Base-by-base conservation (phyloP, 2,329 filamentous ascomycete species). In the Hymenoscyphus occultus region DNA sequence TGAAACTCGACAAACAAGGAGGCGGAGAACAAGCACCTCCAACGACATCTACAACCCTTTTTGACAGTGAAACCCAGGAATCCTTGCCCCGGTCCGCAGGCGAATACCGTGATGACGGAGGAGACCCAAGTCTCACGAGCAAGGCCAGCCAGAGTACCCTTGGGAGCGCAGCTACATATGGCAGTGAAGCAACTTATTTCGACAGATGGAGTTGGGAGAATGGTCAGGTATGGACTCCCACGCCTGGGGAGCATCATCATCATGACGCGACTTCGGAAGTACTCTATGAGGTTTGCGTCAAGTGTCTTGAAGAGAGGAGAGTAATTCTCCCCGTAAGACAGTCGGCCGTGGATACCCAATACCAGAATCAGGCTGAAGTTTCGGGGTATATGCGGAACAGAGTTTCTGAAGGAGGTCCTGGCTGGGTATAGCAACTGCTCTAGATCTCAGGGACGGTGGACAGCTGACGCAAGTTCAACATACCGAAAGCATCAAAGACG, bases 1-100 rank as follows among this genome's bases (percentile, higher is more conserved):
- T 87, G 68, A 79, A 75, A 5, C 77, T 87, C 14, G 79, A 63
- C 7, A 56, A 39, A 32, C 31, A 56, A 59, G 32, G 19, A 13
- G 19, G 0, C 22, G 19, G 32, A 42, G 60, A 62, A 7, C 14
- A 7, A 19, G 22, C 13, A n/a, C 40, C 61, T 2, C 35, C 31
- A 16, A 56, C 48, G 31, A 54, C 54, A 10, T 19, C 13, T 3
- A 39, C 16, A 22, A 35, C 32, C n/a, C 19, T 63, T 13, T 51
- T 56, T n/a, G 56, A 60, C 12, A 28, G 28, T 1, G 31, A 40
- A 42, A 39, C 40, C 9, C 56, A 62, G 10, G 61, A 64, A 7
- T n/a, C 9, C 5, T 61, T 65, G 28, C 60, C 45, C 2, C 54
- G 63, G 19, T 19, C 56, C 1, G 68, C 13, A 7, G 63, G 59